Evolutionary conservation across 371 early-diverging fungal genomes (phyloP).

Genomic region (Mortierella sp.): DNA sequence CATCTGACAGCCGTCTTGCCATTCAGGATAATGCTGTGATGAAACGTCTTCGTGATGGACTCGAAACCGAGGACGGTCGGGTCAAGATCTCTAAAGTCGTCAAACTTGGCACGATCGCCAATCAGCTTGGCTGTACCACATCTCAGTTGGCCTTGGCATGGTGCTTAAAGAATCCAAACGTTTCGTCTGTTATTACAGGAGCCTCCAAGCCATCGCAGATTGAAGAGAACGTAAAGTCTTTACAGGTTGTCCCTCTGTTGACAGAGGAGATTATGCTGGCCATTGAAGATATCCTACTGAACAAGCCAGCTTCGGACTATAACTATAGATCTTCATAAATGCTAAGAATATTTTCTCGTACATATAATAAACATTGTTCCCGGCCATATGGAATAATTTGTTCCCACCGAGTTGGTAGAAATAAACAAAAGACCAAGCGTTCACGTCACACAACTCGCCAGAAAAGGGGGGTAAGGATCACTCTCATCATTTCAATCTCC

Average conservation of each 20-base stretch:
- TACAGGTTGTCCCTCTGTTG: slow-evolving; percentile 70
- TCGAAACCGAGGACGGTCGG: slow-evolving; percentile 75
- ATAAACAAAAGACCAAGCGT: too few species aligned
- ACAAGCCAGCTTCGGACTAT: slow-evolving; percentile 76
- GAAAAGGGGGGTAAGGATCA: background rate
- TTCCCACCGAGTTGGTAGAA: too few species aligned
- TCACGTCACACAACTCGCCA: too few species aligned
- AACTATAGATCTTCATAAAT: slow-evolving; percentile 78
- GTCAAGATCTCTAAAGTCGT: slow-evolving; percentile 64
- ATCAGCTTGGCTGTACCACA: slow-evolving; percentile 73
- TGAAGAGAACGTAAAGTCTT: slow-evolving; percentile 78
- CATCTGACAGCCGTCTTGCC: slow-evolving; percentile 78
- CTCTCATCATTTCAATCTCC: slow-evolving; percentile 50
- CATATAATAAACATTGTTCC: too few species aligned
- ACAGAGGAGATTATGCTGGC: slow-evolving; percentile 77
- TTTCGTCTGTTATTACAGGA: slow-evolving; percentile 76
- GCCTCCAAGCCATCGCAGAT: slow-evolving; percentile 82
- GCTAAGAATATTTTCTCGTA: background rate
- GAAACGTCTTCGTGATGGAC: slow-evolving; percentile 68
- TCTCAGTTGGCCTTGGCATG: slow-evolving; percentile 88
- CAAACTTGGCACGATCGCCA: slow-evolving; percentile 68
- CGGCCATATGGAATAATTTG: too few species aligned
- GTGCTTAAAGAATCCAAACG: slow-evolving; percentile 76
- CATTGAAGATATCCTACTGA: slow-evolving; percentile 76
- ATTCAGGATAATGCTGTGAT: slow-evolving; percentile 75